Conservation (phyloP, 306 rosid genomes). For the Cucurbita argyrosperma region DNA sequence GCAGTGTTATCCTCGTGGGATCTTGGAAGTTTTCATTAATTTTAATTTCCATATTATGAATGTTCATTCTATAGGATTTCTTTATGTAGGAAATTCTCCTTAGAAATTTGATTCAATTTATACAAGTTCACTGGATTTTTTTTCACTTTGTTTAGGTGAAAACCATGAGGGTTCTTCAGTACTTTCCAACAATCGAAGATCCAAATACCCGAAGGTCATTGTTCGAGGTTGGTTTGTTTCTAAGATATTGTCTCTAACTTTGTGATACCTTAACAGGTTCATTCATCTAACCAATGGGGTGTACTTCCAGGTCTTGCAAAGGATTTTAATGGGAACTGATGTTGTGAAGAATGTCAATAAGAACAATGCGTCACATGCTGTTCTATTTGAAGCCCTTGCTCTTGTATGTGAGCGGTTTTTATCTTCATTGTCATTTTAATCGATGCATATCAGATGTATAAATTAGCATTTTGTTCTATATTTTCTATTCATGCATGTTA, state of each 20-base stretch:
- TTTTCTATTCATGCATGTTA: neutral
- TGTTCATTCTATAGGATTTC: neutral
- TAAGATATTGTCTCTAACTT: neutral
- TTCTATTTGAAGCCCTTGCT: constrained; percentile 99
- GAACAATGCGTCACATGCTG: constrained; percentile 98
- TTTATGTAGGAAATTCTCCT: neutral
- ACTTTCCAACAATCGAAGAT: constrained; percentile 90
- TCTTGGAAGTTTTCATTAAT: neutral
- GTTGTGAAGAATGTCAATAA: constrained; percentile 98
- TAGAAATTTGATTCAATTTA: neutral
- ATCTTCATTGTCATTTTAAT: neutral
- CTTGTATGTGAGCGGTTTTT: constrained; percentile 43
- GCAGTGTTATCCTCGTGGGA: neutral
- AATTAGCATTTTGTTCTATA: neutral
- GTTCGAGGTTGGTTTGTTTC: constrained; percentile 62
- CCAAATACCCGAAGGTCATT: constrained; percentile 93
- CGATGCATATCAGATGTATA: neutral
- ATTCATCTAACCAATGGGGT: constrained; percentile 16
- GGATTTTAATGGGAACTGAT: constrained; percentile 98
- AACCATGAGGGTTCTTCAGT: constrained; percentile 97
- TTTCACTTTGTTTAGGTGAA: constrained; percentile 51
- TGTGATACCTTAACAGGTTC: constrained; percentile 2
- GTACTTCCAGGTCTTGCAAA: constrained; percentile 80
- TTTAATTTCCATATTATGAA: neutral
- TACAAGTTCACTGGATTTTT: neutral